phyloP scores from a whole-genome alignment of 2,329 filamentous ascomycete species.

The Hypoxylon sp. region DNA sequence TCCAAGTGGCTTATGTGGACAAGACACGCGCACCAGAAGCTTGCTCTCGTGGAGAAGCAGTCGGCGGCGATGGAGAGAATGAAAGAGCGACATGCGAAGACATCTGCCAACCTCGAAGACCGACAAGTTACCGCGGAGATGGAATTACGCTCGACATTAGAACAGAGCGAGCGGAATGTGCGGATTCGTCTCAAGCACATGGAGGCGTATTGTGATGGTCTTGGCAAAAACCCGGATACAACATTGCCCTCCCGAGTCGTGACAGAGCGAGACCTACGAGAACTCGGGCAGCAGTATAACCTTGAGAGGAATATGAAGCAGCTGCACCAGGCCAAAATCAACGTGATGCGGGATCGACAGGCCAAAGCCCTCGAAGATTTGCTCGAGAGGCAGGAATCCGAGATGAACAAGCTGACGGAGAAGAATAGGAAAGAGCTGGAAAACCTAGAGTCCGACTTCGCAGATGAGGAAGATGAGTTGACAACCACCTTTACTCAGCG shows the following conservation, averaged over 20 bases:
- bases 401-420: conserved; percentile 60
- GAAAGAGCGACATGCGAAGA: conserved; percentile 66
- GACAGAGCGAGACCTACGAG: conserved; percentile 69
- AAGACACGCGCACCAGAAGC: conserved; percentile 63
- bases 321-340: conserved; percentile 70
- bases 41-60: conserved; percentile 61
- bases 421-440: conserved; percentile 63
- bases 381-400: conserved; percentile 64
- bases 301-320: conserved; percentile 69
- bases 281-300: conserved; percentile 71
- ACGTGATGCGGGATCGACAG: conserved; percentile 73
- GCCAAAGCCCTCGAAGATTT: conserved; percentile 71
- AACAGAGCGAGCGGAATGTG: conserved; percentile 68
- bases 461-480: conserved; percentile 64
- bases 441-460: conserved; percentile 59
- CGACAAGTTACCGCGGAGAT: conserved; percentile 72
- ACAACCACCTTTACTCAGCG: conserved; percentile 59
- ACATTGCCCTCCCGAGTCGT: conserved; percentile 64
- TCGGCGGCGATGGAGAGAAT: conserved; percentile 62
- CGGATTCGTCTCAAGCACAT: conserved; percentile 71
- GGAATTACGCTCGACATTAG: conserved; percentile 65
- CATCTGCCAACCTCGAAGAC: conserved; percentile 68
- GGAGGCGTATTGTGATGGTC: conserved; percentile 72
- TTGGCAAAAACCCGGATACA: conserved; percentile 56
- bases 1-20: conserved; percentile 63